These are phyloP conservation scores for Nakaseomyces bracarensis DNA, from an alignment of 1,139 yeast species.

Conservation along the genomic window DNA sequence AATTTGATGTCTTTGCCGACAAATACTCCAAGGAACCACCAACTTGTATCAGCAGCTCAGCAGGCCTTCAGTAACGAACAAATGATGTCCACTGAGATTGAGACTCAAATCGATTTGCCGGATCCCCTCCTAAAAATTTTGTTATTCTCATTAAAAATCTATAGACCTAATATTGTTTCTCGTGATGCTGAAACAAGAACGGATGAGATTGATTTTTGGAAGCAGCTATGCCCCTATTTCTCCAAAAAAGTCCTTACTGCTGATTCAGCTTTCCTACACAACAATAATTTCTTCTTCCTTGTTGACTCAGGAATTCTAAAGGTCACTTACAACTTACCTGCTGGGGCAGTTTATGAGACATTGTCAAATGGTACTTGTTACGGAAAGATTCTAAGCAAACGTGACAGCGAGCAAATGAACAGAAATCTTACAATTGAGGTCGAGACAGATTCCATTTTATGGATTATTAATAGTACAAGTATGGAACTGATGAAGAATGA, in stretches of 20 bases:
- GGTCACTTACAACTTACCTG: slow-evolving; percentile 46
- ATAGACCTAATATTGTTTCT: slow-evolving; percentile 34
- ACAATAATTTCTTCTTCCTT: slow-evolving; percentile 44
- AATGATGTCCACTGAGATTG: slow-evolving; percentile 35
- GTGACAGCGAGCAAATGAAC: slow-evolving; percentile 8
- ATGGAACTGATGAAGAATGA: slow-evolving; percentile 38
- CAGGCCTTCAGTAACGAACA: slow-evolving; percentile 29
- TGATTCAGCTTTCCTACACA: slow-evolving; percentile 18
- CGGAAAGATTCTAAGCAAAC: slow-evolving; percentile 41
- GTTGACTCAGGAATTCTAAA: slow-evolving; percentile 76
- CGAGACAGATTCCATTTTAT: slow-evolving; percentile 54
- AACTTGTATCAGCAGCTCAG: slow-evolving; percentile 35
- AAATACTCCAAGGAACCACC: slow-evolving; percentile 36
- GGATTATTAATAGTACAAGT: slow-evolving; percentile 53
- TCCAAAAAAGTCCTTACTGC: slow-evolving; percentile 15
- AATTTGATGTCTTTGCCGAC: slow-evolving; percentile 26
- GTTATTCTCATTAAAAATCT: slow-evolving; percentile 26
- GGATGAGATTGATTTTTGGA: slow-evolving; percentile 27
- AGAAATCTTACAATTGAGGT: slow-evolving; percentile 30
- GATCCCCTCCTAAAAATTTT: slow-evolving; percentile 25
- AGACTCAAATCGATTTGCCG: slow-evolving; percentile 33
- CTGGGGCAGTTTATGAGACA: slow-evolving; percentile 60
- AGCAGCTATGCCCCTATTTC: slow-evolving; percentile 25
- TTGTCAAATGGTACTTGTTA: slow-evolving; percentile 85
- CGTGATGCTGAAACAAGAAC: slow-evolving; percentile 16